Percentiles rank a stretch among this genome's conserved stretches.
phyloP scores from a whole-genome alignment of 2,329 filamentous ascomycete species.

The Diplodia sapinea region DNA sequence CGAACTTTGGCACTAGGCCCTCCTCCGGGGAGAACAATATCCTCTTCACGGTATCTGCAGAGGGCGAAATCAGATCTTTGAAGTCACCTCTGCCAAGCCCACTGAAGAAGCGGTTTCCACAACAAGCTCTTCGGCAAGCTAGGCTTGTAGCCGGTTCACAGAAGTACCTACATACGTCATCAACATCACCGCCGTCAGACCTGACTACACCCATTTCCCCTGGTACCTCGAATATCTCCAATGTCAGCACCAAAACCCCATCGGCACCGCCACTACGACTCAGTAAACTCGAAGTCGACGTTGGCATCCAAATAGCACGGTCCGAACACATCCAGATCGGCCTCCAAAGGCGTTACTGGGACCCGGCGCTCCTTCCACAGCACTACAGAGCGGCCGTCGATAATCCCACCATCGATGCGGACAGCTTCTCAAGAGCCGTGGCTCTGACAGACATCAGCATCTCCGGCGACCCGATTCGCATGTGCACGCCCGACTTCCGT shows the following conservation, averaged over 20 bases:
- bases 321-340: not conserved
- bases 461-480: conserved; percentile 3
- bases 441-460: conserved; percentile 20
- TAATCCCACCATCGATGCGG: no score
- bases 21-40: not conserved
- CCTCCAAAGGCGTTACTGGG: conserved; percentile 12
- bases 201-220: not conserved
- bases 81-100: conserved; percentile 7
- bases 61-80: conserved; percentile 12
- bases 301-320: conserved; percentile 2
- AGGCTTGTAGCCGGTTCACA: not conserved
- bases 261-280: not conserved
- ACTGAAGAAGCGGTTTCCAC: not conserved
- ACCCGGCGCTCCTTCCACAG: not conserved
- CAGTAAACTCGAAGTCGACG: not conserved
- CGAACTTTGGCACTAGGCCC: not conserved
- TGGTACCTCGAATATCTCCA: not conserved
- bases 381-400: not conserved
- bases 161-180: not conserved
- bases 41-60: not conserved
- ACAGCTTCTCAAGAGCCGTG: not conserved
- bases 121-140: conserved; percentile 3
- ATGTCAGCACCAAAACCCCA: no score
- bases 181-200: not conserved
- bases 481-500: conserved; percentile 2